Conservation (phyloP, 306 rosid species). For the Psophocarpus tetragonolobus region DNA sequence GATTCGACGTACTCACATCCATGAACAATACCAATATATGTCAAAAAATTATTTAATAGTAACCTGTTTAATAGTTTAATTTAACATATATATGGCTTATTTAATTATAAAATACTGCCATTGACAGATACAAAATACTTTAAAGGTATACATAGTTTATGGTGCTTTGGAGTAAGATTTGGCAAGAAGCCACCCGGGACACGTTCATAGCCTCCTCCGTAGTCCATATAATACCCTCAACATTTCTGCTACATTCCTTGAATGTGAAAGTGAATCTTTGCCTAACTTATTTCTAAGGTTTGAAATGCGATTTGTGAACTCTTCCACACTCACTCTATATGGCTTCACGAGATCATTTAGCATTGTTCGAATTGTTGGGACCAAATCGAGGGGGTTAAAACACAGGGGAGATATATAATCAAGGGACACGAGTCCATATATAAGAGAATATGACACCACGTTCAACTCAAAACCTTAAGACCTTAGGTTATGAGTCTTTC, state of each 20-base stretch:
- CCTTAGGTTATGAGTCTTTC: too few species aligned
- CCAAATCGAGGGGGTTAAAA: too few species aligned
- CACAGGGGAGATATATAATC: too few species aligned
- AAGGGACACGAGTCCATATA: too few species aligned
- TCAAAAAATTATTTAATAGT: too few species aligned
- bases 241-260: constrained; percentile 53
- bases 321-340: constrained; percentile 54
- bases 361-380: constrained; percentile 42
- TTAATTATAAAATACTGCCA: background rate
- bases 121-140: background rate
- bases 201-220: constrained; percentile 54
- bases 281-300: constrained; percentile 55
- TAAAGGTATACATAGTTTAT: too few species aligned
- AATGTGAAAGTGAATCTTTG: constrained; percentile 46
- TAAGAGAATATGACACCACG: too few species aligned
- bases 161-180: background rate
- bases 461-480: too few species aligned
- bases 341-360: constrained; percentile 48
- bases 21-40: too few species aligned
- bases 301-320: constrained; percentile 60
- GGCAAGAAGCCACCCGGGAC: constrained; percentile 65
- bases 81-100: too few species aligned
- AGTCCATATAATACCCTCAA: constrained; percentile 67
- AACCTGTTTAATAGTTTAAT: too few species aligned
- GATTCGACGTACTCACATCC: too few species aligned